Evolutionary conservation across 768 basidiomycete genomes (phyloP).

Genomic region (Leucogyrophana mollusca): DNA sequence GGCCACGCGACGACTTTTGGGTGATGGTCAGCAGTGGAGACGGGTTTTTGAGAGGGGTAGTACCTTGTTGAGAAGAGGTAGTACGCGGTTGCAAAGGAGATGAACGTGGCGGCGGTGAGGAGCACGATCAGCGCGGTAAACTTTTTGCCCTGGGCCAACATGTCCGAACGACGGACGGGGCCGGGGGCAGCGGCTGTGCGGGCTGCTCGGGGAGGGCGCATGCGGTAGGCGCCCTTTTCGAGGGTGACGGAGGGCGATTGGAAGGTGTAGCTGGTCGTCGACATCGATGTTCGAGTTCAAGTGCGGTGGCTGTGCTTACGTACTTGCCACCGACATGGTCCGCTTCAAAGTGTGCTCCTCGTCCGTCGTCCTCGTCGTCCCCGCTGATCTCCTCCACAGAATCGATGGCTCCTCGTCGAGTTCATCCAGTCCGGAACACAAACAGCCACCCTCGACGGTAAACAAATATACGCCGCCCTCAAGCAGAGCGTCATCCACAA

Average conservation of each 20-base stretch:
- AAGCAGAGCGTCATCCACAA: constrained; percentile 67
- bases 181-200: constrained; percentile 16
- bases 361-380: too few species aligned
- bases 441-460: constrained; percentile 40
- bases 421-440: constrained; percentile 48
- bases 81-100: constrained; percentile 60
- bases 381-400: too few species aligned
- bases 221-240: constrained; percentile 66
- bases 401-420: constrained; percentile 87
- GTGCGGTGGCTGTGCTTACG: too few species aligned
- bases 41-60: constrained; percentile 14
- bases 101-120: constrained; percentile 46
- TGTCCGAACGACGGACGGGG: constrained; percentile 13
- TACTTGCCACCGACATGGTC: too few species aligned
- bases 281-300: too few species aligned
- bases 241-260: constrained; percentile 63
- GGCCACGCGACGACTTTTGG: constrained; percentile 32
- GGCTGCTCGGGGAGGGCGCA: constrained; percentile 44
- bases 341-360: too few species aligned
- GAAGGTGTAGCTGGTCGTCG: constrained; percentile 18
- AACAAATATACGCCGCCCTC: constrained; percentile 65
- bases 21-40: constrained; percentile 30
- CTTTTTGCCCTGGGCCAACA: constrained; percentile 24
- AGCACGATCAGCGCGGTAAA: constrained; percentile 45
- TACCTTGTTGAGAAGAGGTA: constrained; percentile 68